Evolutionary conservation across 140 eudicot genomes (phyloP).

Genomic region (Artemisia princeps): DNA sequence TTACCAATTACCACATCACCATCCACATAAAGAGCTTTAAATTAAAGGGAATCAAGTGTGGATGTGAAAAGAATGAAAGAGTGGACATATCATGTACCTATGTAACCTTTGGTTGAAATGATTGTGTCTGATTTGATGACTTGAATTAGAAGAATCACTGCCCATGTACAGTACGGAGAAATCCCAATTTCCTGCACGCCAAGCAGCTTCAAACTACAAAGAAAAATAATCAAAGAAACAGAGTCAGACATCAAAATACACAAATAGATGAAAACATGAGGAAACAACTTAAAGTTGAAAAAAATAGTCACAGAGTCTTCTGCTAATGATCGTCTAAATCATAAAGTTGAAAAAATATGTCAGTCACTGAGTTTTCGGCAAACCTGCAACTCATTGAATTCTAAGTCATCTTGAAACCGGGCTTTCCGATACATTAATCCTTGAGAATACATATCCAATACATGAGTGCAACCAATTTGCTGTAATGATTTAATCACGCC

Average conservation of each 20-base stretch:
- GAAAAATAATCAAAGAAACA: constrained; percentile 8
- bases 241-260: constrained; percentile 10
- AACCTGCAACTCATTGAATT: constrained; percentile 93
- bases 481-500: constrained; percentile 89
- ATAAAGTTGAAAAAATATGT: background rate
- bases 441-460: constrained; percentile 82
- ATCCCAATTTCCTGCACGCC: constrained; percentile 99
- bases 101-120: constrained; percentile 80
- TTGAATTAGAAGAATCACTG: constrained; percentile 28
- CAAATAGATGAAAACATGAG: constrained; percentile 4
- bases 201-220: constrained; percentile 95
- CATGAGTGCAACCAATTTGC: constrained; percentile 89
- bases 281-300: background rate
- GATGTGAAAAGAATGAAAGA: background rate
- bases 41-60: background rate
- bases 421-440: constrained; percentile 71
- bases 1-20: background rate
- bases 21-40: constrained; percentile 5
- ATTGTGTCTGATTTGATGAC: constrained; percentile 34
- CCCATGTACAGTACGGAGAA: constrained; percentile 53
- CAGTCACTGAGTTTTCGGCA: constrained; percentile 10
- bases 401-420: constrained; percentile 71
- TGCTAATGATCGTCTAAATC: constrained; percentile 17
- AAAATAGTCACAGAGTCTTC: background rate
- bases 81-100: constrained; percentile 37